A percentile compares a stretch with the other conserved stretches of the same genome.
Evolutionary conservation across 2,329 filamentous ascomycete genomes (phyloP).

Genomic region (Alternaria longipes): DNA sequence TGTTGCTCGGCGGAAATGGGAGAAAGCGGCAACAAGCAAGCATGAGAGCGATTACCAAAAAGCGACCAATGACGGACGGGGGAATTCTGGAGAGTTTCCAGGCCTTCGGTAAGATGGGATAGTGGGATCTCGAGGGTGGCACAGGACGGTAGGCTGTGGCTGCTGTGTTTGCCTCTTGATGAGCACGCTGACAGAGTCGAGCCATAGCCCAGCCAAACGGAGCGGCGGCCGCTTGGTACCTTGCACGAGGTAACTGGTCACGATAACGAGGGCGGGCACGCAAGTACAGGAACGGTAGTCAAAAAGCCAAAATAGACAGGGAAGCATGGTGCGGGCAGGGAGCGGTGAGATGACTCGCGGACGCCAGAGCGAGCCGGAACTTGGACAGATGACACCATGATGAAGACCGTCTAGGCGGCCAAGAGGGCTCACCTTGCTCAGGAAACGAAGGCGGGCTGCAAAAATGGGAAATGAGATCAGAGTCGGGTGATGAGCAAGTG

Average conservation of each 20-base stretch:
- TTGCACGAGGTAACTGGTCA: constrained; percentile 38
- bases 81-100: constrained; percentile 21
- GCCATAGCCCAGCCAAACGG: constrained; percentile 27
- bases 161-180: constrained; percentile 41
- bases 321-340: constrained; percentile 29
- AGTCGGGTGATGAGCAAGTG: constrained; percentile 41
- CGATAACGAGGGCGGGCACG: constrained; percentile 42
- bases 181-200: constrained; percentile 33
- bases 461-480: constrained; percentile 20
- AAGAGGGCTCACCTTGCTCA: constrained; percentile 35
- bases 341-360: constrained; percentile 52
- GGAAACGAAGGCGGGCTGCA: constrained; percentile 20
- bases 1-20: constrained; percentile 19
- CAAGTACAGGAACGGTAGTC: constrained; percentile 28
- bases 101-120: constrained; percentile 27
- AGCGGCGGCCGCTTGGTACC: constrained; percentile 33
- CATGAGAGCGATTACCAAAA: constrained; percentile 15
- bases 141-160: constrained; percentile 38
- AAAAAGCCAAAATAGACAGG: constrained; percentile 32
- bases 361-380: constrained; percentile 33
- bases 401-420: constrained; percentile 22
- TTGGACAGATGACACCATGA: constrained; percentile 49
- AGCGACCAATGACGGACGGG: constrained; percentile 28
- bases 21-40: constrained; percentile 13
- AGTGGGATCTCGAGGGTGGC: constrained; percentile 33